Percentiles rank a stretch among this genome's conserved stretches.
These are phyloP conservation scores for Plectosphaerella cucumerina DNA, from an alignment of 2,329 filamentous ascomycete genomes.

Conservation along the genomic window DNA sequence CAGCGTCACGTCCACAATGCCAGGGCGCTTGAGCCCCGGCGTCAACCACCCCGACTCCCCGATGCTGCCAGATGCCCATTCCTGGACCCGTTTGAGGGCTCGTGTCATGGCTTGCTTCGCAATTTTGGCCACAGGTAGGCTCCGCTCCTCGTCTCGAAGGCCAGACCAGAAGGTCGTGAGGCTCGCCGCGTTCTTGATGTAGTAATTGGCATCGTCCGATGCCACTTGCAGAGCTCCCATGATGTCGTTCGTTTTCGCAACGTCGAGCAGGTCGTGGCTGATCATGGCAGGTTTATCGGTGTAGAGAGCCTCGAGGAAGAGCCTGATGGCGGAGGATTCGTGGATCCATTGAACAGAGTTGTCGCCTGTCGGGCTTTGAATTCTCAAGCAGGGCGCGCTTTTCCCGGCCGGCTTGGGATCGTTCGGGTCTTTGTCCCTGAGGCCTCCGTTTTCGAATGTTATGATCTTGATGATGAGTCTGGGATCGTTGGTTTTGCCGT, in stretches of 20 bases:
- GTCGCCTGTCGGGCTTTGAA: constrained; percentile 2
- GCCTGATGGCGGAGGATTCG: constrained; percentile 14
- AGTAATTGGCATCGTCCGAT: constrained; percentile 6
- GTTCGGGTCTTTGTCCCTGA: constrained; percentile 5
- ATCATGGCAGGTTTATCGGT: background rate
- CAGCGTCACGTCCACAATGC: constrained; percentile 13
- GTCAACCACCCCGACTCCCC: constrained; percentile 15
- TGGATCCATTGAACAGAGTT: constrained; percentile 10
- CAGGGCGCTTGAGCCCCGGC: constrained; percentile 13
- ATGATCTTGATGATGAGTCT: constrained; percentile 11
- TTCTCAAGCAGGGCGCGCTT: constrained; percentile 14
- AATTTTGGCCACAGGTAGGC: constrained; percentile 8
- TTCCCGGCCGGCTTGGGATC: constrained; percentile 14
- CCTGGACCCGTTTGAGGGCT: constrained; percentile 10
- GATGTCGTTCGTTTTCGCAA: constrained; percentile 10
- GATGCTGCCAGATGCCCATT: constrained; percentile 7
- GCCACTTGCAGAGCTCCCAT: constrained; percentile 9
- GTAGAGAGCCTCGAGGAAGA: constrained; percentile 14
- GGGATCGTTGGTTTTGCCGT: constrained; percentile 8
- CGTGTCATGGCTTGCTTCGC: constrained; percentile 7
- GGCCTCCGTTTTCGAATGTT: background rate
- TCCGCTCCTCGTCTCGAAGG: constrained; percentile 11
- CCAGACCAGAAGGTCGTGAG: constrained; percentile 7
- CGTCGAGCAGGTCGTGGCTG: constrained; percentile 1
- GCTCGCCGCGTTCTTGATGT: constrained; percentile 12